These are phyloP conservation scores for Porphyrellus sp. DNA, from an alignment of 1,284 basidiomycete species.

Conservation along the genomic window DNA sequence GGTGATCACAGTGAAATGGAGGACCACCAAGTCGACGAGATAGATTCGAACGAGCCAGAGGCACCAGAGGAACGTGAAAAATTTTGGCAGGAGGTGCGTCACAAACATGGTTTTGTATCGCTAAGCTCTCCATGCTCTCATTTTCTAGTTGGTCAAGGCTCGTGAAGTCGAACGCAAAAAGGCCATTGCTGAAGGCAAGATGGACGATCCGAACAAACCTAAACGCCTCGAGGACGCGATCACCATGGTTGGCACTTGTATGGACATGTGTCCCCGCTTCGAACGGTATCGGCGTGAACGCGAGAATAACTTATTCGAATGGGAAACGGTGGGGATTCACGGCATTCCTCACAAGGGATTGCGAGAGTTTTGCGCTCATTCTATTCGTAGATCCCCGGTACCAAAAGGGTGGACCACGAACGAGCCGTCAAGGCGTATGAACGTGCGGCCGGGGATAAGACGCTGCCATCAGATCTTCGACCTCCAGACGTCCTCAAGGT, in stretches of 20 bases:
- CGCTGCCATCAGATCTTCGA: conserved; percentile 87
- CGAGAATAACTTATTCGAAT: conserved; percentile 85
- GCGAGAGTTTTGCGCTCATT: conserved; percentile 38
- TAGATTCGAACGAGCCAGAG: conserved; percentile 42
- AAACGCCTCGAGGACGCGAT: conserved; percentile 86
- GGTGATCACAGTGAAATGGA: conserved; percentile 31
- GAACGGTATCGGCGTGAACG: conserved; percentile 90
- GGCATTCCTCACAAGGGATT: background rate
- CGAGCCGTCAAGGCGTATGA: conserved; percentile 95
- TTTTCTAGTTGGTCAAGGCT: conserved; percentile 58
- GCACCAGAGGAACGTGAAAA: conserved; percentile 57
- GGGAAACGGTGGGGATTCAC: conserved; percentile 69
- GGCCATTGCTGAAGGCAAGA: conserved; percentile 82
- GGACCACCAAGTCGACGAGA: conserved; percentile 23
- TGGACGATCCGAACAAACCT: conserved; percentile 79
- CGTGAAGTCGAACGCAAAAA: conserved; percentile 73
- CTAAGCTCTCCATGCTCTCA: conserved; percentile 24
- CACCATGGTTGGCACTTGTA: conserved; percentile 86
- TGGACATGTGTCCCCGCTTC: conserved; percentile 92
- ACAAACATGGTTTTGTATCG: conserved; percentile 9
- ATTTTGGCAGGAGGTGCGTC: conserved; percentile 66
- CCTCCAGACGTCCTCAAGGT: conserved; percentile 84
- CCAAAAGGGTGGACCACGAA: conserved; percentile 77
- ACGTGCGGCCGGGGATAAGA: conserved; percentile 91
- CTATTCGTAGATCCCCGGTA: conserved; percentile 58